Evolutionary conservation across 495 filamentous ascomycete genomes (phyloP), one percentile per base, ranked within the genome.

Genomic region (Cercophora newfieldiana): DNA sequence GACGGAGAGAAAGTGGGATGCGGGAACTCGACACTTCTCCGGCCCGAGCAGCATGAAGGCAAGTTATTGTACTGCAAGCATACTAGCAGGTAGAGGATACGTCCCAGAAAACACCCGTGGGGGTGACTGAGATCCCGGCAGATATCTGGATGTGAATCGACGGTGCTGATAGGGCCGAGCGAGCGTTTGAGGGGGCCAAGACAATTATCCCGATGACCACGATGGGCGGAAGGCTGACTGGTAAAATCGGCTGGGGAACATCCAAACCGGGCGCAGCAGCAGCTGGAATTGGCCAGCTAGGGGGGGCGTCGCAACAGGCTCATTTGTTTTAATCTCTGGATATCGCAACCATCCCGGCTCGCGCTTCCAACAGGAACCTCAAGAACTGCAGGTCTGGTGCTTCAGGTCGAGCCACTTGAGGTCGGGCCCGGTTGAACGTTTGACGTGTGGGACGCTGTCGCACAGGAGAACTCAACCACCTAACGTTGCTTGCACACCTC

Each of bases 241-340:
- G 51, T 14, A 44, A 44, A 44, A 5, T 2, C 4, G 4, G 4
- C 3, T 2, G 37, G 37, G 37, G 12, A 24, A 55, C 21, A 22
- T 16, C 22, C 21, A 54, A 26, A 54, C 21, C 25, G 50, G 50
- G 51, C 26, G 51, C 22, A 55, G 22, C 26, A 28, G 51, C 22
- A 26, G 19, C 22, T 55, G 51, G 26, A 60, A 60, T 60, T 48
- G 58, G 33, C 58, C 58, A 60, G 58, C 29, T 44, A 25, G 29
- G 29, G 58, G n/a, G 58, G 26, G n/a, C 25, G 14, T 18, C 26
- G 26, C 55, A 29, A 7, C n/a, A 21, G 19, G 26, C 31, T 33
- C 14, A 30, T 60, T 60, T 33, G 33, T 48, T 60, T 60, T 60
- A 60, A 60, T 60, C 58, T 60, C 58, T 60, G 31, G n/a, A 60